Evolutionary conservation across 257 asterid species (phyloP).

Genomic region (Leptodermis oblonga): DNA sequence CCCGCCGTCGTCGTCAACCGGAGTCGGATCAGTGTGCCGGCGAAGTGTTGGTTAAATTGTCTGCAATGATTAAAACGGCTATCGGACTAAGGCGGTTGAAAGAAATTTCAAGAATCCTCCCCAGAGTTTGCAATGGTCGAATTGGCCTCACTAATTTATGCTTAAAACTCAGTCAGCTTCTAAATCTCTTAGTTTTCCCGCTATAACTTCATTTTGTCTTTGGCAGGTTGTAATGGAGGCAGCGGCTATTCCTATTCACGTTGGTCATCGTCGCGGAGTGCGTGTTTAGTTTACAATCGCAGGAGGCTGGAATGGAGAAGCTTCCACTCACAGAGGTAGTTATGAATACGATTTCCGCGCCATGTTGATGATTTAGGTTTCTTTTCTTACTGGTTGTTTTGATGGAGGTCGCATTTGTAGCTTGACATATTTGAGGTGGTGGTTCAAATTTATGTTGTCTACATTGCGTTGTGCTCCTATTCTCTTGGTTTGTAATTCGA

Average conservation of each 20-base stretch:
- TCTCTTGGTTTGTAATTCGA: background rate
- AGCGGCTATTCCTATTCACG: slow-evolving; percentile 21
- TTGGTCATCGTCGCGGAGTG: slow-evolving; percentile 20
- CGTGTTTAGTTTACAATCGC: slow-evolving; percentile 16
- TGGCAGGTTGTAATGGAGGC: slow-evolving; percentile 27
- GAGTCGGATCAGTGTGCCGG: background rate
- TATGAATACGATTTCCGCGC: background rate
- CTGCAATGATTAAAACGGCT: slow-evolving; percentile 33
- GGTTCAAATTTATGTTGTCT: background rate
- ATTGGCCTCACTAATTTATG: background rate
- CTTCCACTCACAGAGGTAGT: slow-evolving; percentile 42
- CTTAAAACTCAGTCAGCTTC: background rate
- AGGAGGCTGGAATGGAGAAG: slow-evolving; percentile 20
- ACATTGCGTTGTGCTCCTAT: background rate
- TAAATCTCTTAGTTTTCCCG: background rate
- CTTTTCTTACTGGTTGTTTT: background rate
- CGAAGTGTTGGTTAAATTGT: background rate
- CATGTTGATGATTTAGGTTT: background rate
- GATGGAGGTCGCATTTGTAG: background rate
- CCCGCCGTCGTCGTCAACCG: slow-evolving; percentile 8
- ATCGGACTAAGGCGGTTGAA: slow-evolving; percentile 40
- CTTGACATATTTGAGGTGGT: background rate
- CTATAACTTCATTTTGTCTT: background rate
- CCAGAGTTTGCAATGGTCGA: slow-evolving; percentile 38
- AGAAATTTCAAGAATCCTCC: slow-evolving; percentile 28